These are phyloP conservation scores for Penicillium flavigenum DNA, from an alignment of 495 filamentous ascomycete genomes.

Conservation along the genomic window DNA sequence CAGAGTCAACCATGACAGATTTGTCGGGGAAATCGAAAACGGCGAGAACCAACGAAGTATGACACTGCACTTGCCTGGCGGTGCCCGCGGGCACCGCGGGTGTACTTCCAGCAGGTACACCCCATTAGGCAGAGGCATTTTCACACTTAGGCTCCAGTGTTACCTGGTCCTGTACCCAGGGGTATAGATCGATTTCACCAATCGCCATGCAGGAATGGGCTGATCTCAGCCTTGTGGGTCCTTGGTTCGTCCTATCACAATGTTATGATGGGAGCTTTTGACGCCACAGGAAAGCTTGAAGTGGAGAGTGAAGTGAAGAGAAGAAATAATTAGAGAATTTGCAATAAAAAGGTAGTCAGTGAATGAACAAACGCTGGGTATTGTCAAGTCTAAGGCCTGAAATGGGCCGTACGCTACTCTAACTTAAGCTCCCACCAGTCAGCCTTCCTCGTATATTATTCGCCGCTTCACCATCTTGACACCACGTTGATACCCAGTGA, in stretches of 20 bases:
- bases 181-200: neutral
- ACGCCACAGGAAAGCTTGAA: neutral
- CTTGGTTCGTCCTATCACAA: neutral
- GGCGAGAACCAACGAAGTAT: neutral
- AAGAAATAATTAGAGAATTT: too few relatives aligned
- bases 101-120: neutral
- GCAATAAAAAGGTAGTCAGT: too few relatives aligned
- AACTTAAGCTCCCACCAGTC: too few relatives aligned
- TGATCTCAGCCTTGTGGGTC: neutral
- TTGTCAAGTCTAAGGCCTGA: too few relatives aligned
- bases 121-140: slow-evolving; percentile 4
- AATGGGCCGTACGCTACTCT: too few relatives aligned
- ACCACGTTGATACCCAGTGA: too few relatives aligned
- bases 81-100: neutral
- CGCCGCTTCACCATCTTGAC: too few relatives aligned
- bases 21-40: neutral
- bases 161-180: neutral
- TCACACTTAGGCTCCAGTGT: neutral
- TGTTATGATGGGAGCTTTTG: neutral
- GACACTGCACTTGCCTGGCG: neutral
- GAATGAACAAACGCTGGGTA: too few relatives aligned
- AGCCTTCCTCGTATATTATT: too few relatives aligned
- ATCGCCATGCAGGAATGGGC: neutral
- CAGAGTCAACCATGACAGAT: neutral
- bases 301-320: neutral